Percentiles rank a stretch among this genome's conserved stretches.
phyloP scores from a whole-genome alignment of 768 basidiomycete genomes.

The Mycena albidolilacea region DNA sequence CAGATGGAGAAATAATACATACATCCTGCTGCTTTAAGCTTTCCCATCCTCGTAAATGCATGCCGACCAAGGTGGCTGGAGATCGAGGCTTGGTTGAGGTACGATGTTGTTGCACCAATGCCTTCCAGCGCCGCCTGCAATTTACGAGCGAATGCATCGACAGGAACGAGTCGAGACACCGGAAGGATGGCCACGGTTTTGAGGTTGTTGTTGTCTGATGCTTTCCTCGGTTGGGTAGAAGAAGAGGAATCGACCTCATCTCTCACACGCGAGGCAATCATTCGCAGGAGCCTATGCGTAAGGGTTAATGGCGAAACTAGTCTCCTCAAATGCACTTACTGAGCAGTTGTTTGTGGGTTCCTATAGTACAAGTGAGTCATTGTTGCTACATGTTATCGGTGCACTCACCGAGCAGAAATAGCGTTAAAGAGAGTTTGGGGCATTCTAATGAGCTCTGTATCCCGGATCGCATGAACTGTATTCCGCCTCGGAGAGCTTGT shows the following conservation, averaged over 20 bases:
- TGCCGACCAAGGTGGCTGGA: conserved; percentile 94
- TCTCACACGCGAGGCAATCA: conserved; percentile 94
- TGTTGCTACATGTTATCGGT: neutral
- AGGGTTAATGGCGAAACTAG: neutral
- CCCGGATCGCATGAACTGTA: conserved; percentile 97
- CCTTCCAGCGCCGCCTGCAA: conserved; percentile 90
- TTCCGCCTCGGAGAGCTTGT: conserved; percentile 89
- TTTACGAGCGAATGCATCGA: conserved; percentile 91
- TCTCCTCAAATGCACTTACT: conserved; percentile 60
- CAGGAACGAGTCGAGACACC: conserved; percentile 87
- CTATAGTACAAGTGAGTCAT: conserved; percentile 51
- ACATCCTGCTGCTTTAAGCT: conserved; percentile 85
- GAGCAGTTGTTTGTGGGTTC: conserved; percentile 88
- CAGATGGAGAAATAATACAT: conserved; percentile 3
- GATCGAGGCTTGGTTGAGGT: conserved; percentile 94
- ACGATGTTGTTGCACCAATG: conserved; percentile 94
- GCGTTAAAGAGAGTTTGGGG: conserved; percentile 98
- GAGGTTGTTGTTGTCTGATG: conserved; percentile 88
- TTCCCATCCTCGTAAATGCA: conserved; percentile 97
- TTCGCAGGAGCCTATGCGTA: conserved; percentile 74
- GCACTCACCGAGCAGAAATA: conserved; percentile 83
- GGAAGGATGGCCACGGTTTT: conserved; percentile 97
- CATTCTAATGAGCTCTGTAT: conserved; percentile 97
- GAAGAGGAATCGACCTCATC: conserved; percentile 82
- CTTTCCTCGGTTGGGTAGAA: conserved; percentile 61